Evolutionary conservation across 495 filamentous ascomycete genomes (phyloP).

Genomic region (Peziza echinospora): DNA sequence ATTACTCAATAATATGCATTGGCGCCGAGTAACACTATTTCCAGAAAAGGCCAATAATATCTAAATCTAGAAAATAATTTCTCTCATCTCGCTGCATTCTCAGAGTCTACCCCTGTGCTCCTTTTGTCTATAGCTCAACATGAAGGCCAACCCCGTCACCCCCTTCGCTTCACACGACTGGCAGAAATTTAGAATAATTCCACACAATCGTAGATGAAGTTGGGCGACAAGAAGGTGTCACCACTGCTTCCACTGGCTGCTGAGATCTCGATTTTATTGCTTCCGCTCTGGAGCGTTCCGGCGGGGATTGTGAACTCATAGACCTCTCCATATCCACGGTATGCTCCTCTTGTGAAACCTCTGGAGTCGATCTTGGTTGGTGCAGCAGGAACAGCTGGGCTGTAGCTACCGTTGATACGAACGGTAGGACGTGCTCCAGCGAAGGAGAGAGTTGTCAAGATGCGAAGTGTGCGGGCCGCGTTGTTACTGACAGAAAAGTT

Average conservation of each 20-base stretch:
- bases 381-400: conserved; percentile 27
- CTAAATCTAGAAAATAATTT: too few relatives aligned
- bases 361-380: conserved; percentile 42
- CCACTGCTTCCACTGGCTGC: conserved; percentile 38
- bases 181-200: conserved; percentile 26
- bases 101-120: too few relatives aligned
- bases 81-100: too few relatives aligned
- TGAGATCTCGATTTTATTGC: conserved; percentile 41
- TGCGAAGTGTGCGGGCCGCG: conserved; percentile 33
- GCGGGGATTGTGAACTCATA: conserved; percentile 35
- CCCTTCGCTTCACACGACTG: background rate
- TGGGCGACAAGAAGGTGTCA: conserved; percentile 32
- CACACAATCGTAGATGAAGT: conserved; percentile 37
- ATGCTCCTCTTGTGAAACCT: conserved; percentile 42
- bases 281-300: conserved; percentile 33
- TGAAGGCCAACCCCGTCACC: background rate
- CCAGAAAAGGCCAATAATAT: too few relatives aligned
- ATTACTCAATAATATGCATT: too few relatives aligned
- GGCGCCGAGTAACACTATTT: too few relatives aligned
- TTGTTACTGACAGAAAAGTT: conserved; percentile 33
- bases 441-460: conserved; percentile 43
- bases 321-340: conserved; percentile 38
- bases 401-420: conserved; percentile 32
- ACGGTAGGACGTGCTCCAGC: conserved; percentile 30
- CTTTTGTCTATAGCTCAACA: too few relatives aligned